Conservation (phyloP, 2,329 filamentous ascomycete genomes). For the Ophiostoma sp. region DNA sequence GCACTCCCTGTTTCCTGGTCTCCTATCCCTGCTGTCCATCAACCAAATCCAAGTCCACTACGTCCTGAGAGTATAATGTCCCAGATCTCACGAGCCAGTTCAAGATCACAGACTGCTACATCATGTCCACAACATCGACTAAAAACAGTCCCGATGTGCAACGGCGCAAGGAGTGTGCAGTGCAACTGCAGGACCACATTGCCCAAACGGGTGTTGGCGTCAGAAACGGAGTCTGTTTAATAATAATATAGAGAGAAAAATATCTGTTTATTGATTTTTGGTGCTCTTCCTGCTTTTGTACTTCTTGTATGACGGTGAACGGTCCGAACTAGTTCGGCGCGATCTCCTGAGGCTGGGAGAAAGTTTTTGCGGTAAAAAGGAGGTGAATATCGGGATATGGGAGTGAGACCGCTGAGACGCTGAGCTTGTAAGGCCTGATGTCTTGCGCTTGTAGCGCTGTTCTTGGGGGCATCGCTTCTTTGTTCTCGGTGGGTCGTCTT, state of each 20-base stretch:
- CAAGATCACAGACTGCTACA: neutral
- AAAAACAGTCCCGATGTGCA: neutral
- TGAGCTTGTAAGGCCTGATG: neutral
- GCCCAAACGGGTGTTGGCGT: slow-evolving; percentile 14
- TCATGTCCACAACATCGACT: neutral
- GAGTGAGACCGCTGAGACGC: no score
- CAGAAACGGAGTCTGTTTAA: neutral
- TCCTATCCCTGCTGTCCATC: neutral
- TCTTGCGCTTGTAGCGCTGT: neutral
- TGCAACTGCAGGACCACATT: neutral
- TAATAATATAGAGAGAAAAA: no score
- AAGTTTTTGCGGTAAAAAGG: neutral
- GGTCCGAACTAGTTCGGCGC: neutral
- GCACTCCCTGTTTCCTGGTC: neutral
- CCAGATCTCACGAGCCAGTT: neutral
- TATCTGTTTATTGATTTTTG: neutral
- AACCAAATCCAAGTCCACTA: neutral
- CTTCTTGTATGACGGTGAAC: neutral
- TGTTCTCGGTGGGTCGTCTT: neutral
- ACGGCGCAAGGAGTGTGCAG: slow-evolving; percentile 1
- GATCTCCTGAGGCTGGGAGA: neutral
- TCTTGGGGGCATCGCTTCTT: neutral
- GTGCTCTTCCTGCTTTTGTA: neutral
- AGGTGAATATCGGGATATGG: neutral
- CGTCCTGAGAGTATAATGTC: no score